Evolutionary conservation across 225 moss, liverwort and hornwort species (phyloP), one percentile per base, ranked within the genome.

Genomic region (Straminergon stramineum): DNA sequence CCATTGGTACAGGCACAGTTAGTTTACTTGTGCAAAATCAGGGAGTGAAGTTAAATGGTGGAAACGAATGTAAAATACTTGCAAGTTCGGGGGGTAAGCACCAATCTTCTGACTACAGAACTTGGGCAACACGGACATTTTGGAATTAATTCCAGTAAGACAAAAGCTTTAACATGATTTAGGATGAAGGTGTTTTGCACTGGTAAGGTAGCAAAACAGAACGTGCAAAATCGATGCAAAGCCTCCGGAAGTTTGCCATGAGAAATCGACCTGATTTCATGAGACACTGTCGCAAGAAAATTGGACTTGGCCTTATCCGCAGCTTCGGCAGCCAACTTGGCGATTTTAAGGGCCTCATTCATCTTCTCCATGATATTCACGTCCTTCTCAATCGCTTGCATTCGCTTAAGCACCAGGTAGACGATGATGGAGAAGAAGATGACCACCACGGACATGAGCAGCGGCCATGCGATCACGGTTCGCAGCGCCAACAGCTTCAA

Each of bases 231-330:
- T 37, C 43, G n/a, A 89, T 21, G 68, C 32, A 70, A 83, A 83
- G 62, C 43, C 68, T 67, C 79, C 30, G n/a, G n/a, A 69, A 30
- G 67, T 79, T 78, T 24, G 68, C 48, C 69, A 85, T 17, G 32
- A 85, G 56, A 13, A 83, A 83, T 58, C 39, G 41, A 92, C 97
- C 98, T 96, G 77, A 98, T 98, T 95, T 97, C 98, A 90, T 98
- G 96, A 32, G 97, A 98, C 53, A 98, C 94, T 32, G 96, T 97
- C 41, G 98, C 98, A 20, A 98, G 90, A 74, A 98, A 96, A 64
- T 93, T 92, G 22, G 97, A 98, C 88, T 98, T 98, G 56, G 98
- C 98, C 86, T 95, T 93, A 88, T 98, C 96, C 22, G 96, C 96
- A 55, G 96, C 95, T 91, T 97, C 96, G 15, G 97, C 98, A 30